A percentile compares a stretch with the other conserved stretches of the same genome.
Conservation (phyloP, 768 basidiomycete species). For the Tremella mesenterica region DNA sequence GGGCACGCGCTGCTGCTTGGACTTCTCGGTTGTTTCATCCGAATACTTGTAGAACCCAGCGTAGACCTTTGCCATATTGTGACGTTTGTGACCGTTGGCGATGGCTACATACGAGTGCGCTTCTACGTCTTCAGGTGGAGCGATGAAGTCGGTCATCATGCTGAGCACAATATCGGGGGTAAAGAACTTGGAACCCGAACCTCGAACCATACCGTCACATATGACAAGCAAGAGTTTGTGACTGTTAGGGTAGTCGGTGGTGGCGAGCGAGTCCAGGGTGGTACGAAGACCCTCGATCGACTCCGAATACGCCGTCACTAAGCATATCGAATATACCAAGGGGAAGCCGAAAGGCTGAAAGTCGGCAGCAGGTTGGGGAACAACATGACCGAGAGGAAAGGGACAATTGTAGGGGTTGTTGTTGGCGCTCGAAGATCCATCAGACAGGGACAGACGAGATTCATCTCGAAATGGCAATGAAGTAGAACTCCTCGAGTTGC, state of each 20-base stretch:
- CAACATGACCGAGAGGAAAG: slow-evolving; percentile 79
- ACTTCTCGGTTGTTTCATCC: slow-evolving; percentile 72
- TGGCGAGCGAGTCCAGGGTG: slow-evolving; percentile 94
- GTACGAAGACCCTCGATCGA: slow-evolving; percentile 92
- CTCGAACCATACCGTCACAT: slow-evolving; percentile 97
- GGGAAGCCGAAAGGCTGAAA: slow-evolving; percentile 95
- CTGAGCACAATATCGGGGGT: slow-evolving; percentile 88
- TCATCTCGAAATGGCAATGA: slow-evolving; percentile 56
- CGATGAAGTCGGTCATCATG: slow-evolving; percentile 95
- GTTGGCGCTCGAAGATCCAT: slow-evolving; percentile 15
- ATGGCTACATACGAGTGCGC: slow-evolving; percentile 95
- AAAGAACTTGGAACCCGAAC: slow-evolving; percentile 74
- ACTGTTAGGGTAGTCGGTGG: slow-evolving; percentile 95
- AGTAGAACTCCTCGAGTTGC: slow-evolving; percentile 71
- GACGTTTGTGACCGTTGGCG: slow-evolving; percentile 97
- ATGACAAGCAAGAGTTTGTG: slow-evolving; percentile 94
- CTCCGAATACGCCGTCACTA: slow-evolving; percentile 98
- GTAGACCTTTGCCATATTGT: slow-evolving; percentile 98
- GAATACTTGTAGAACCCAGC: slow-evolving; percentile 97
- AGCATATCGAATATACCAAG: slow-evolving; percentile 82
- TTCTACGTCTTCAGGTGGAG: slow-evolving; percentile 73
- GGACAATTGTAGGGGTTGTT: slow-evolving; percentile 56
- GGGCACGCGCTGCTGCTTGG: slow-evolving; percentile 94
- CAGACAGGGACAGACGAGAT: slow-evolving; percentile 39
- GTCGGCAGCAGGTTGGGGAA: slow-evolving; percentile 83